These are phyloP conservation scores for Trichoderma sp. DNA, from an alignment of 2,329 filamentous ascomycete genomes.

Conservation along the genomic window DNA sequence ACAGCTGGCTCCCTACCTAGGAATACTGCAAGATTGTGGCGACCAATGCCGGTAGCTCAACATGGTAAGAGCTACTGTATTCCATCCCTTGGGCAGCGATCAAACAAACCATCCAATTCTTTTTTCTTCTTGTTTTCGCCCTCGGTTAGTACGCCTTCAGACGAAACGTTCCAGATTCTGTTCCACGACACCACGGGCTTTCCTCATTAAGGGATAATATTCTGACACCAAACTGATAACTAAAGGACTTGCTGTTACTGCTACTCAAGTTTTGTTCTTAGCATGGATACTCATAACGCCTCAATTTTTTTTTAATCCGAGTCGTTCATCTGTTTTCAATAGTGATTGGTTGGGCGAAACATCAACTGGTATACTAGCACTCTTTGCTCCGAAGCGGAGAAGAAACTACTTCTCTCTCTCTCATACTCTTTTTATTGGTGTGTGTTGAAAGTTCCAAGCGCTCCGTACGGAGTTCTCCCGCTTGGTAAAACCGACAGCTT, in stretches of 20 bases:
- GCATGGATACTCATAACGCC: neutral
- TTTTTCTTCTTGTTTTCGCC: neutral
- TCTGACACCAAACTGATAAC: neutral
- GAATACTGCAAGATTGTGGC: slow-evolving; percentile 4
- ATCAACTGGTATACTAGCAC: neutral
- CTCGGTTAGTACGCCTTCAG: neutral
- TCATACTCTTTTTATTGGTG: neutral
- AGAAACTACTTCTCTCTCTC: neutral
- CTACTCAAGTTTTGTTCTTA: neutral
- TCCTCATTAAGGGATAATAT: neutral
- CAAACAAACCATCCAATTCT: neutral
- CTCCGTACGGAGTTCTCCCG: neutral
- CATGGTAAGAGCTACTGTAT: slow-evolving; percentile 1
- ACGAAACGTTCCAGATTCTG: neutral
- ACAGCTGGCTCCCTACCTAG: neutral
- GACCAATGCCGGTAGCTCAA: slow-evolving; percentile 14
- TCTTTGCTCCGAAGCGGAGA: neutral
- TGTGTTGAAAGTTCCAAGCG: neutral
- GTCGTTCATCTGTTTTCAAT: neutral
- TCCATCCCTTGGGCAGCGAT: slow-evolving; percentile 10
- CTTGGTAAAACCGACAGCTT: slow-evolving; percentile 15
- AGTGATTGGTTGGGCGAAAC: neutral
- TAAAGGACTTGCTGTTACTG: neutral
- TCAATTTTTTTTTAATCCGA: neutral
- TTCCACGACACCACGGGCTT: neutral